A percentile compares a stretch with the other conserved stretches of the same genome.
Evolutionary conservation across 768 basidiomycete genomes (phyloP).

Genomic region (Lactarius tabidus): DNA sequence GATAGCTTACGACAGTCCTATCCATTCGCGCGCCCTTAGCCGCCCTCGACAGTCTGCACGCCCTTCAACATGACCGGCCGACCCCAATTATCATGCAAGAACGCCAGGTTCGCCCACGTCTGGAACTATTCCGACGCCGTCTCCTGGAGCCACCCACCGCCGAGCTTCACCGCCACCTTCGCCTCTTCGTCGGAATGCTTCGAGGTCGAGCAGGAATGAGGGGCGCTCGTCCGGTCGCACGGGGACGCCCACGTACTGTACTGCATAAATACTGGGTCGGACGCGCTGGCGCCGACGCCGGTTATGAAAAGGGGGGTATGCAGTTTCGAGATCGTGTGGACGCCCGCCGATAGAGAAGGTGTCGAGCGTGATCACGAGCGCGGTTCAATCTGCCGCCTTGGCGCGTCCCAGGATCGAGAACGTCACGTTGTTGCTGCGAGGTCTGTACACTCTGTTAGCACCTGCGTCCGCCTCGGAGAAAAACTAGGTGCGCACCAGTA

Average conservation of each 20-base stretch:
- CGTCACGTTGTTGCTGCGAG: constrained; percentile 53
- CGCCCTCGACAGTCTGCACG: constrained; percentile 62
- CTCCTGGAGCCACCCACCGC: constrained; percentile 60
- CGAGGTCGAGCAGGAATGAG: constrained; percentile 60
- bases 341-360: constrained; percentile 73
- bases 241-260: constrained; percentile 44
- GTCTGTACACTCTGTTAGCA: constrained; percentile 41
- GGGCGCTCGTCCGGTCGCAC: constrained; percentile 41
- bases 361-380: constrained; percentile 77
- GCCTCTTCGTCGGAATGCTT: constrained; percentile 44
- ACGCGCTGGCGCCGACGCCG: constrained; percentile 61
- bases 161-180: constrained; percentile 42
- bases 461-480: not conserved
- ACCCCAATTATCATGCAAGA: constrained; percentile 70
- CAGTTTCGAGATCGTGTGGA: constrained; percentile 62
- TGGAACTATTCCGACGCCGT: constrained; percentile 57
- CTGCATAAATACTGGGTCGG: constrained; percentile 78
- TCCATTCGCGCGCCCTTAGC: constrained; percentile 61
- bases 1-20: constrained; percentile 77
- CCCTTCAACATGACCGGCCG: constrained; percentile 77
- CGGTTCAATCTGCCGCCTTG: constrained; percentile 60
- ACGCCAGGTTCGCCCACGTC: constrained; percentile 67
- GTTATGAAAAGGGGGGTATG: constrained; percentile 65
- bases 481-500: constrained; percentile 49
- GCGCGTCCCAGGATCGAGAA: constrained; percentile 63